Evolutionary conservation across 2,329 filamentous ascomycete species (phyloP), one percentile per base, ranked within the genome.

Genomic region (Myriangium duriaei): DNA sequence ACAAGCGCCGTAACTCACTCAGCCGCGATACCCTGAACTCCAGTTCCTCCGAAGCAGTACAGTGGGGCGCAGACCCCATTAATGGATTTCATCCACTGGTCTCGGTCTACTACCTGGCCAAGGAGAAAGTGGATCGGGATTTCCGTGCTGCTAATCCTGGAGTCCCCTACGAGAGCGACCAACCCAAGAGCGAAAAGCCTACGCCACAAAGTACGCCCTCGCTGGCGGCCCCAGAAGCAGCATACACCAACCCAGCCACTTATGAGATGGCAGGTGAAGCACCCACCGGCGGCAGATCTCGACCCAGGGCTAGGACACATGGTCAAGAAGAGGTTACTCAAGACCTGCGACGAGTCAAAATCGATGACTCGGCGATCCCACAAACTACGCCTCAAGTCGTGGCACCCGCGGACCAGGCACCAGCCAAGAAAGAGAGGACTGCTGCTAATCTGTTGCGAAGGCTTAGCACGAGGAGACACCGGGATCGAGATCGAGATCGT

Each of bases 101-200:
- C 5, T 96, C 91, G 1, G 79, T 98, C 11, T 98, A 98, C 59
- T 93, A 93, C 52, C 72, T 98, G 3, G 91, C 94, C n/a, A 79
- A 76, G 48, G 91, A 98, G 64, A 96, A 96, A 62, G 76, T 85
- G 46, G 84, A 92, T 34, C 76, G 84, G 24, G 87, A 96, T 51
- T 61, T 65, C 32, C 54, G 63, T 15, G 71, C 75, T 48, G 57
- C 62, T 26, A 77, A 76, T 42, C 72, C 77, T 34, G 72, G 75
- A 14, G 71, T 71, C 40, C 62, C 66, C 30, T 63, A 75, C 15
- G 66, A 68, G 30, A 30, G 32, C 14, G 70, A 80, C 35, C 65
- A 67, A 39, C 62, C 70, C 5, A 57, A 79, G 35, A 29, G 28
- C 4, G 36, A 39, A 18, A 39, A 39, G 18, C 29, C 36, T 13